Base-by-base conservation (phyloP, 108 stramenopile genomes). In the Ochromonas danica region DNA sequence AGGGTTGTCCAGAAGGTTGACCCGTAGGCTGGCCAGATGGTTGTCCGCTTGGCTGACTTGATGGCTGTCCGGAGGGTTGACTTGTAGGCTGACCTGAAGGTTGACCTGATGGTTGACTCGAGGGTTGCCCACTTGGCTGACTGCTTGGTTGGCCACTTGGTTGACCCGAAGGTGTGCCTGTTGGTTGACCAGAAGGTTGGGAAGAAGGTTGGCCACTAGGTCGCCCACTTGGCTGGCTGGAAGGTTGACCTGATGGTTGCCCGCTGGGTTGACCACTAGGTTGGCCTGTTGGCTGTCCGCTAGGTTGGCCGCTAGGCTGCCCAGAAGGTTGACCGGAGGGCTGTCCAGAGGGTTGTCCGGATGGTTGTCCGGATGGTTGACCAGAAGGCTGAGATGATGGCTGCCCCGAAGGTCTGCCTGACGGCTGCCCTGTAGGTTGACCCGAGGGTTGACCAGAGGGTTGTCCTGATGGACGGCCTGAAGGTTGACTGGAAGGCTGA, bases 21-120 rank as follows among this genome's bases (percentile, higher is more conserved):
- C 36, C 38, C 31, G 72, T 75, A 14, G 72, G 72, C 10, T 57
- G 36, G 51, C 6, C 28, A 14, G 72, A 41, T 27, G 72, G 72
- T 36, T 75, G 72, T 10, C 36, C 40, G 38, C 40, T 57, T 28
- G 72, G 72, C 38, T 27, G 31, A 33, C 40, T 27, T 57, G 72
- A 35, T 31, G 72, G 72, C 25, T 57, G 45, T 35, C 31, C 28
- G 17, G 72, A 57, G 22, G 72, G 72, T 36, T 75, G 72, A 3
- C 36, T 41, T 28, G 72, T 75, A 10, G 72, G 72, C 38, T 75
- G 72, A 42, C 72, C 31, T 31, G 72, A 57, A 6, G 72, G 72
- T 75, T 75, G 72, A 39, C 36, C 40, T 6, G 45, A 57, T 30
- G 72, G 72, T 41, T 27, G 31, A 60, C 31, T 41, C 10, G 72